Evolutionary conservation across 495 filamentous ascomycete genomes (phyloP).

Genomic region (Trichoderma asperelloides): DNA sequence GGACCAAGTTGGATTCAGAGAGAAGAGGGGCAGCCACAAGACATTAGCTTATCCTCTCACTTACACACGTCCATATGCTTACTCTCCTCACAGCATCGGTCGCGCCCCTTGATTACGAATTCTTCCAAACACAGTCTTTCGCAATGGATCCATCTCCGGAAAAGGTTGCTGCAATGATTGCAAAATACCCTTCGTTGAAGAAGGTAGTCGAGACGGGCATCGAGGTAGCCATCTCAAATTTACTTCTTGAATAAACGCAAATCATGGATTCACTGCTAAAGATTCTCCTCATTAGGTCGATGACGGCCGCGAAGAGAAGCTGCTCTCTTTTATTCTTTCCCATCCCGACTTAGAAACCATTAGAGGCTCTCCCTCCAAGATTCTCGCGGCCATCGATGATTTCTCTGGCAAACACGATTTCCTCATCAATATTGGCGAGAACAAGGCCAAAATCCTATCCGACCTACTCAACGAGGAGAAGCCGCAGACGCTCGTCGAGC

Average conservation of each 20-base stretch:
- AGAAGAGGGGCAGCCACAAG: too few species aligned
- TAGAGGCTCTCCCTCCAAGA: constrained; percentile 50
- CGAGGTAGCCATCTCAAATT: not conserved
- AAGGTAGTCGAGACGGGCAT: not conserved
- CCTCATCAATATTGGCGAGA: constrained; percentile 70
- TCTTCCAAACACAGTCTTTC: too few species aligned
- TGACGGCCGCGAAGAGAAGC: constrained; percentile 63
- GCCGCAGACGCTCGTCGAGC: constrained; percentile 53
- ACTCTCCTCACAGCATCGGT: too few species aligned
- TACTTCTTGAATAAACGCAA: not conserved
- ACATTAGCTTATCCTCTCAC: too few species aligned
- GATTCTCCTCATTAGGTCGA: constrained; percentile 22
- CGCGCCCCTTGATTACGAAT: too few species aligned
- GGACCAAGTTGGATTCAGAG: too few species aligned
- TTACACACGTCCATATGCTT: too few species aligned
- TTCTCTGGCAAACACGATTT: constrained; percentile 56
- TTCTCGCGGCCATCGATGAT: constrained; percentile 64
- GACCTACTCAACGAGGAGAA: constrained; percentile 54
- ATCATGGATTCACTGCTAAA: not conserved
- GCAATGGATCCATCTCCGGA: not conserved
- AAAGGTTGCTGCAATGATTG: not conserved
- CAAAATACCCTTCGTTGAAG: not conserved
- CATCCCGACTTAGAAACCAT: constrained; percentile 47
- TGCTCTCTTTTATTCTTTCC: constrained; percentile 58
- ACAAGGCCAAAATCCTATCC: constrained; percentile 60